Evolutionary conservation across 768 basidiomycete species (phyloP), one percentile per base, ranked within the genome.

Genomic region (Russula emetica): DNA sequence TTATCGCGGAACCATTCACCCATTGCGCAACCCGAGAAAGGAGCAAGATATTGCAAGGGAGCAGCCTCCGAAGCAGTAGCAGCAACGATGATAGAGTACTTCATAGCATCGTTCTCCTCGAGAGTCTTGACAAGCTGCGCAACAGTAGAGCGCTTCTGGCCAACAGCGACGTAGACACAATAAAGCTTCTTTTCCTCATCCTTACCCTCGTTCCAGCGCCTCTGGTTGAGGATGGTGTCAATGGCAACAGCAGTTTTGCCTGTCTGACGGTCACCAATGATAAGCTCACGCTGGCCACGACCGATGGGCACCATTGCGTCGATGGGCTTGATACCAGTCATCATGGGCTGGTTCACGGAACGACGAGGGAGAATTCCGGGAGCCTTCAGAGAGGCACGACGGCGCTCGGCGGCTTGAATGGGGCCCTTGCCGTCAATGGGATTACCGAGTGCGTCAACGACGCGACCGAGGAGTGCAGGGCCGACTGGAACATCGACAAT

Each of bases 1-100:
- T 99, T 99, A 81, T 99, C 97, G 80, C 94, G 92, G 97, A 99
- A 99, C 96, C 96, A 99, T 81, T 99, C 97, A 76, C 97, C 97
- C 94, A 99, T 99, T 73, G 97, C 97, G 79, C 94, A 96, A 68
- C 97, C 97, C 70, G 97, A 96, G 93, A 99, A 99, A 70, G 97
- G 97, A 72, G 97, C 97, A 72, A 99, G 91, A 81, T 98, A 99
- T 76, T 99, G 97, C 62, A 99, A 84, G 70, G 97, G 97, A 70
- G 97, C 97, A 72, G 97, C 97, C 82, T 99, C 97, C 30, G 95
- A 98, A 62, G 97, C 97, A 64, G 97, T 99, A 70, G 97, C 97
- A 71, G 97, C 97, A 72, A 99, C 97, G 71, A 99, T 94, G 81
- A 99, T 96, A 62, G 94, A 85, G 83, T 99, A 99, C 82, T 99